Percentiles rank a stretch among this genome's conserved stretches.
These are phyloP conservation scores for Lophiostoma macrostomum DNA, from an alignment of 495 filamentous ascomycete species.

Conservation along the genomic window DNA sequence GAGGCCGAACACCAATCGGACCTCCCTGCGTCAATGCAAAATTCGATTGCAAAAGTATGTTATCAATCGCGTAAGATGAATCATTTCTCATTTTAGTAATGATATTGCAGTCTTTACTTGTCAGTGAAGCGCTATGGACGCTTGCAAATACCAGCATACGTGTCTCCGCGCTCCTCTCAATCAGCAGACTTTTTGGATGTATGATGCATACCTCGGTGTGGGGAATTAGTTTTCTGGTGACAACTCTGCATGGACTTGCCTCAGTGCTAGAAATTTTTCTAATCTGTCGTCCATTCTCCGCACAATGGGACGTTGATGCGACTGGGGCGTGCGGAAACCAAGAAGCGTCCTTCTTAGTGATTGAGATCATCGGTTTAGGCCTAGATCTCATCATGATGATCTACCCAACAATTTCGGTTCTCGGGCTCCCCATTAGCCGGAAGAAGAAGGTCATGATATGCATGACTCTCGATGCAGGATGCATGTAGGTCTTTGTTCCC, in stretches of 20 bases:
- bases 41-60: background rate
- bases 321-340: background rate
- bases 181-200: background rate
- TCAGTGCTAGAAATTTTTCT: background rate
- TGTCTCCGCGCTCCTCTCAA: background rate
- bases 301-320: background rate
- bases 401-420: background rate
- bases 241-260: background rate
- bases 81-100: background rate
- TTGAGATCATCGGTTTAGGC: background rate
- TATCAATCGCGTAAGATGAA: background rate
- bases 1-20: background rate
- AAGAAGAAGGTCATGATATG: background rate
- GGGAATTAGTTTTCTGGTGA: too few species aligned
- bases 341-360: background rate
- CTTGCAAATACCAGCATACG: background rate
- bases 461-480: background rate
- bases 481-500: background rate
- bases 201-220: background rate
- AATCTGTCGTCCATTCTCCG: background rate
- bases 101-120: background rate
- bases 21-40: background rate
- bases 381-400: background rate
- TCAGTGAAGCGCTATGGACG: background rate
- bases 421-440: background rate